Conservation (phyloP, 2,329 filamentous ascomycete genomes). For the Aspergillus pseudotamarii region DNA sequence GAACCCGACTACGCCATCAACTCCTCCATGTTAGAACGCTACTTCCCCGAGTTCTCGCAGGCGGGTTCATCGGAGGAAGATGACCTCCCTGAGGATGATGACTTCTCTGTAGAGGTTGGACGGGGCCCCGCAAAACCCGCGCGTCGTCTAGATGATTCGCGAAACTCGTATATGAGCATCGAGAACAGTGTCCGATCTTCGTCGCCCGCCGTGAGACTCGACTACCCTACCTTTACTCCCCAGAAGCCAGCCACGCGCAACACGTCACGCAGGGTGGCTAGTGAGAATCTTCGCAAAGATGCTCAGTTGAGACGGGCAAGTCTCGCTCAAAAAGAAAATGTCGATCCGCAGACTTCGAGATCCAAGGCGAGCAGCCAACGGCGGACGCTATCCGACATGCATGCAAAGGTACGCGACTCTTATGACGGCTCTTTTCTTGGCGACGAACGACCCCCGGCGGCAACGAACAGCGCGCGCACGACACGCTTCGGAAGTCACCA, state of each 20-base stretch:
- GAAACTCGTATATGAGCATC: slow-evolving; percentile 52
- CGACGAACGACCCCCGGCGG: slow-evolving; percentile 52
- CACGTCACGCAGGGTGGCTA: slow-evolving; percentile 32
- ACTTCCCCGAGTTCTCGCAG: slow-evolving; percentile 53
- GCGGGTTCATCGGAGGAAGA: slow-evolving; percentile 43
- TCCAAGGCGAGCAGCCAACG: slow-evolving; percentile 41
- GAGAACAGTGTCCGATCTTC: slow-evolving; percentile 48
- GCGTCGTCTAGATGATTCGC: slow-evolving; percentile 51
- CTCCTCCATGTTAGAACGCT: slow-evolving; percentile 49
- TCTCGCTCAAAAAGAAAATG: slow-evolving; percentile 45
- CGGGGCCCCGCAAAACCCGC: slow-evolving; percentile 50
- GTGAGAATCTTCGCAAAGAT: slow-evolving; percentile 45
- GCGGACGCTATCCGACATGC: slow-evolving; percentile 58
- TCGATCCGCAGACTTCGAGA: slow-evolving; percentile 41
- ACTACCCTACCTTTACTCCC: slow-evolving; percentile 41
- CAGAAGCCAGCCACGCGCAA: slow-evolving; percentile 36
- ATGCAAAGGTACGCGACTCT: slow-evolving; percentile 55
- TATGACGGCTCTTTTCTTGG: slow-evolving; percentile 56
- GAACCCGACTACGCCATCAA: slow-evolving; percentile 49
- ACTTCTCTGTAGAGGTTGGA: slow-evolving; percentile 60
- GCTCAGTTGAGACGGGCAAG: slow-evolving; percentile 45
- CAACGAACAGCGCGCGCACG: slow-evolving; percentile 49
- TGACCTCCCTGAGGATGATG: slow-evolving; percentile 46
- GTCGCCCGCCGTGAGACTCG: slow-evolving; percentile 43
- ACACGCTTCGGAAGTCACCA: slow-evolving; percentile 58